phyloP scores from a whole-genome alignment of 2,329 filamentous ascomycete species.

The Chaetomium sp. region DNA sequence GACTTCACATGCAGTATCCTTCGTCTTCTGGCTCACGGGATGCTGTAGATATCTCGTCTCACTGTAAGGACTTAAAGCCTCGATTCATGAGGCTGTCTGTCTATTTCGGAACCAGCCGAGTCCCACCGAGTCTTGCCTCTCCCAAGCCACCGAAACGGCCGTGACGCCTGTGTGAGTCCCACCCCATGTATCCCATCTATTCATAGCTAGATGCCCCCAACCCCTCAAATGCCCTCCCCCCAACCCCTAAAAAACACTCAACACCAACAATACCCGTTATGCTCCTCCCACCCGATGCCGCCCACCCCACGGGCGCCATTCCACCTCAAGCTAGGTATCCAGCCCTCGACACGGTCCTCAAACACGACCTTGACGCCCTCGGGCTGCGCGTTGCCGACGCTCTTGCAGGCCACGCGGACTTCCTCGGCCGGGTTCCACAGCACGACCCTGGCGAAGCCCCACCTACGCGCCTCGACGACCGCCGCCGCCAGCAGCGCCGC shows the following conservation, averaged over 20 bases:
- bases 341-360: slow-evolving; percentile 39
- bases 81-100: not conserved
- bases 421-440: slow-evolving; percentile 43
- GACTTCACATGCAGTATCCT: not conserved
- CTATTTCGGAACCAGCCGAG: not conserved
- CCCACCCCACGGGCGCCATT: slow-evolving; percentile 36
- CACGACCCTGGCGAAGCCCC: slow-evolving; percentile 41
- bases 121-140: not conserved
- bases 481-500: slow-evolving; percentile 41
- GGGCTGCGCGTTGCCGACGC: slow-evolving; percentile 45
- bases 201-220: not conserved
- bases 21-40: not conserved
- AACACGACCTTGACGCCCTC: slow-evolving; percentile 37
- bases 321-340: slow-evolving; percentile 43
- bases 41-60: not conserved
- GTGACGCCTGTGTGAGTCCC: not conserved
- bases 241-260: slow-evolving; percentile 2
- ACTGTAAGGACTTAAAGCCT: not conserved
- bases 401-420: slow-evolving; percentile 37
- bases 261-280: slow-evolving; percentile 40
- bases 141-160: not conserved
- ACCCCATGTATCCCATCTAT: not conserved
- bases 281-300: slow-evolving; percentile 39
- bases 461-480: slow-evolving; percentile 39
- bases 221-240: not conserved